Conservation (phyloP, 2,329 filamentous ascomycete genomes). For the Fusarium sp. region DNA sequence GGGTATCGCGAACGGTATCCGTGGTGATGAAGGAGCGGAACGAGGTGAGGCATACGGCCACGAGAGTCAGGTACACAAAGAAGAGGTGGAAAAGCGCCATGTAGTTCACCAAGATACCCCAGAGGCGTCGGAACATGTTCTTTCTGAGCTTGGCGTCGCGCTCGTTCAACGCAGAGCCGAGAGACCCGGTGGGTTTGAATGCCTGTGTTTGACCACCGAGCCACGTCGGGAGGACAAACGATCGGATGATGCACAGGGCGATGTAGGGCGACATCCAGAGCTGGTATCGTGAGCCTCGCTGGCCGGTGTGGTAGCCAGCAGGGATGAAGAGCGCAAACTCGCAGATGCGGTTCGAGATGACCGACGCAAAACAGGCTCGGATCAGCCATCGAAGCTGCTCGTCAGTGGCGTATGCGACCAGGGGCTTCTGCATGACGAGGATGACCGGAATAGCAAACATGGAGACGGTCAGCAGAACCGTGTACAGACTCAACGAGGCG, state of each 20-base stretch:
- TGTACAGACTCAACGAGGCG: conserved; percentile 64
- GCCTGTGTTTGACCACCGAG: conserved; percentile 66
- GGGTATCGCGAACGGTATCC: conserved; percentile 50
- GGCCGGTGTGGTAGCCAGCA: conserved; percentile 66
- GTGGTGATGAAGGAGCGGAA: conserved; percentile 59
- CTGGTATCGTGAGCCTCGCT: conserved; percentile 64
- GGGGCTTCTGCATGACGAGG: conserved; percentile 62
- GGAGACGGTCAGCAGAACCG: conserved; percentile 62
- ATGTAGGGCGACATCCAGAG: conserved; percentile 72
- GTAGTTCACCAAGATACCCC: conserved; percentile 64
- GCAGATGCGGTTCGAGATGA: conserved; percentile 61
- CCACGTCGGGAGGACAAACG: conserved; percentile 67
- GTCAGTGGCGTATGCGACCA: conserved; percentile 64
- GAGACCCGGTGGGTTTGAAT: conserved; percentile 68
- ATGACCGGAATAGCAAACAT: conserved; percentile 68
- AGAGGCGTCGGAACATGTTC: conserved; percentile 62
- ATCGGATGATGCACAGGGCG: conserved; percentile 64
- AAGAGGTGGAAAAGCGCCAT: conserved; percentile 63
- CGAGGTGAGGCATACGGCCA: conserved; percentile 59
- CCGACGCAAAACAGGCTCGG: conserved; percentile 62
- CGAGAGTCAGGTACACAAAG: conserved; percentile 63
- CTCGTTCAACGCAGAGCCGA: conserved; percentile 65
- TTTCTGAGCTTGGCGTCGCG: conserved; percentile 61
- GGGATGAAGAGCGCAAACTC: conserved; percentile 68
- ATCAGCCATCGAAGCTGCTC: conserved; percentile 67